Evolutionary conservation across 805 yeast genomes (phyloP).

Genomic region (Wickerhamomyces silvicola): DNA sequence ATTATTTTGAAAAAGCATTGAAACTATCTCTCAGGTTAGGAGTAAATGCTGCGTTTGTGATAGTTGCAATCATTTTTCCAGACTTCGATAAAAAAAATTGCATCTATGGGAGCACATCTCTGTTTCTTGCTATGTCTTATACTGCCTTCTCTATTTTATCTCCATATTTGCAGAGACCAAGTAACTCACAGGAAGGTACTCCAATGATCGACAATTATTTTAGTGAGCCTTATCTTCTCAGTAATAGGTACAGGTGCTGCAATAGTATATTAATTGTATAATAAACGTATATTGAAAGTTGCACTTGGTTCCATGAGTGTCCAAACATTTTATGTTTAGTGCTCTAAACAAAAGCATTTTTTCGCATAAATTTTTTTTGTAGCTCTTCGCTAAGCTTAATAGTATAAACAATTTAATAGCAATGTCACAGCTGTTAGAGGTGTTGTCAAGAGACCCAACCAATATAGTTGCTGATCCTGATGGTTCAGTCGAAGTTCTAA

Average conservation of each 20-base stretch:
- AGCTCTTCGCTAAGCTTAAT: too few relatives aligned
- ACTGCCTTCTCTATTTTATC: constrained; percentile 68
- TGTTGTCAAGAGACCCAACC: constrained; percentile 6
- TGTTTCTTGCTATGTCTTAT: constrained; percentile 77
- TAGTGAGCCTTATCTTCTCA: constrained; percentile 42
- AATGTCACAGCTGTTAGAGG: too few relatives aligned
- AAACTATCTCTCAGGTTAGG: constrained; percentile 24
- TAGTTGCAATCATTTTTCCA: constrained; percentile 59
- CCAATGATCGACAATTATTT: constrained; percentile 37
- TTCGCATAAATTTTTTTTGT: too few relatives aligned
- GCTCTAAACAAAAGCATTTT: too few relatives aligned
- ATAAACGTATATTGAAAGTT: too few relatives aligned
- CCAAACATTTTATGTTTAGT: too few relatives aligned
- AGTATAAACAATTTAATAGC: too few relatives aligned
- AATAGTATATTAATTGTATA: constrained; percentile 16
- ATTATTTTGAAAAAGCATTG: constrained; percentile 14
- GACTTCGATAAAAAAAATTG: constrained; percentile 77
- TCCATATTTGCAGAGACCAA: constrained; percentile 43
- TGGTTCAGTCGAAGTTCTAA: constrained; percentile 6
- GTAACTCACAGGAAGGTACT: constrained; percentile 34
- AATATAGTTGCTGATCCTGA: constrained; percentile 6
- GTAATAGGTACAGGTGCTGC: constrained; percentile 58
- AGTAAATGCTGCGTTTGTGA: constrained; percentile 53
- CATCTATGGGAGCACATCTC: constrained; percentile 74
- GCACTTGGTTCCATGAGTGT: too few relatives aligned